These are phyloP conservation scores for Mucor plumbeus DNA, from an alignment of 371 early-diverging fungal species.

Conservation along the genomic window DNA sequence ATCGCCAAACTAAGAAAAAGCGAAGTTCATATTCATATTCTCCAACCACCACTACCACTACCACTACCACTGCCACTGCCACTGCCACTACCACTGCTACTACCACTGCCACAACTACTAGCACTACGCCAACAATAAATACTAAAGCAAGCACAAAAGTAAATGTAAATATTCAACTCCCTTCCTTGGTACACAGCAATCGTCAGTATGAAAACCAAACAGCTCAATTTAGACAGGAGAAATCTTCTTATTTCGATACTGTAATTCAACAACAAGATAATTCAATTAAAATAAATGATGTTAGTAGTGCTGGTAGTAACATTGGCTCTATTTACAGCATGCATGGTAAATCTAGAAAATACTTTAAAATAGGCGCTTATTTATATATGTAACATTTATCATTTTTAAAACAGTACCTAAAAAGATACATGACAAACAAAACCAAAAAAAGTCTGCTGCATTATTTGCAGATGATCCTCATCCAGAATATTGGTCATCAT, in stretches of 20 bases:
- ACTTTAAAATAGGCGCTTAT: not conserved
- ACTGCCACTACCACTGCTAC: too few relatives aligned
- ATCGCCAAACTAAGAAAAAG: constrained; percentile 34
- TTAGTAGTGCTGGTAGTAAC: constrained; percentile 3
- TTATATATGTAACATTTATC: not conserved
- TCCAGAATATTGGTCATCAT: constrained; percentile 8
- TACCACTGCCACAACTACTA: not conserved
- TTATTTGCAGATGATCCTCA: constrained; percentile 19
- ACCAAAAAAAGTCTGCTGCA: constrained; percentile 24
- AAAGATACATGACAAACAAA: not conserved
- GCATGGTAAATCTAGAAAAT: not conserved
- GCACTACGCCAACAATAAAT: not conserved
- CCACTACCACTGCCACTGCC: too few relatives aligned
- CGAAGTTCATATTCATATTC: constrained; percentile 11
- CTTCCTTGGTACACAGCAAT: not conserved
- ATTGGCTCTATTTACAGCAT: constrained; percentile 9
- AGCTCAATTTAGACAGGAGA: not conserved
- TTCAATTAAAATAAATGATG: constrained; percentile 3
- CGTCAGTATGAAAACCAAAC: constrained; percentile 8
- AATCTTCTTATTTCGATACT: constrained; percentile 9
- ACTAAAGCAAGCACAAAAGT: not conserved
- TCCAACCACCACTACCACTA: not conserved
- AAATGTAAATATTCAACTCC: constrained; percentile 7
- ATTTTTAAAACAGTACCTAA: not conserved
- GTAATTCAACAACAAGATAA: constrained; percentile 2